phyloP scores from a whole-genome alignment of 148 eudicot genomes.

The Beta vulgaris region DNA sequence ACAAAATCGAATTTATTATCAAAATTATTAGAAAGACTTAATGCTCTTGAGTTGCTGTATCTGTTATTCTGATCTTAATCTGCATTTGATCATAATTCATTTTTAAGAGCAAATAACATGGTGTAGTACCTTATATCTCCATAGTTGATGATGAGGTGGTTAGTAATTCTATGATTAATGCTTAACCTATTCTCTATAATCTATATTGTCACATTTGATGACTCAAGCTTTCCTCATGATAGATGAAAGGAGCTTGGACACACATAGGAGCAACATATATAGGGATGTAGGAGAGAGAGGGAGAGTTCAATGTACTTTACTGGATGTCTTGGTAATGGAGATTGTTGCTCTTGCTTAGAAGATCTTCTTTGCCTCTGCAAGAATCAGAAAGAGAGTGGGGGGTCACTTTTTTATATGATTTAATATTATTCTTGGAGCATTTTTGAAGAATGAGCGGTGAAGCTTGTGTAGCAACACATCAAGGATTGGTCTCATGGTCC shows the following conservation, averaged over 20 bases:
- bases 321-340: constrained; percentile 21
- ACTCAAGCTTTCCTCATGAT: constrained; percentile 21
- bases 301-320: constrained; percentile 19
- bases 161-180: not conserved
- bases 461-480: constrained; percentile 21
- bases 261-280: constrained; percentile 19
- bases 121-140: constrained; percentile 1
- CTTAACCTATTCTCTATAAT: constrained; percentile 9
- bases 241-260: constrained; percentile 27
- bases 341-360: constrained; percentile 13
- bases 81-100: not conserved
- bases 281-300: constrained; percentile 26
- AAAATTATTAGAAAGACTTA: not conserved
- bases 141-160: not conserved
- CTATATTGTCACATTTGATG: constrained; percentile 23
- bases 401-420: not conserved
- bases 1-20: not conserved
- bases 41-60: not conserved
- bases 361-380: constrained; percentile 12
- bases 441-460: constrained; percentile 12
- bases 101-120: not conserved
- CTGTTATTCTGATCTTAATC: not conserved
- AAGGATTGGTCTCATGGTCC: constrained; percentile 25
- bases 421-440: constrained; percentile 9
- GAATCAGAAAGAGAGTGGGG: constrained; percentile 23